Percentiles rank a stretch among this genome's conserved stretches.
Evolutionary conservation across 1,139 yeast species (phyloP).

Genomic region (Scheffersomyces cryptocercus): DNA sequence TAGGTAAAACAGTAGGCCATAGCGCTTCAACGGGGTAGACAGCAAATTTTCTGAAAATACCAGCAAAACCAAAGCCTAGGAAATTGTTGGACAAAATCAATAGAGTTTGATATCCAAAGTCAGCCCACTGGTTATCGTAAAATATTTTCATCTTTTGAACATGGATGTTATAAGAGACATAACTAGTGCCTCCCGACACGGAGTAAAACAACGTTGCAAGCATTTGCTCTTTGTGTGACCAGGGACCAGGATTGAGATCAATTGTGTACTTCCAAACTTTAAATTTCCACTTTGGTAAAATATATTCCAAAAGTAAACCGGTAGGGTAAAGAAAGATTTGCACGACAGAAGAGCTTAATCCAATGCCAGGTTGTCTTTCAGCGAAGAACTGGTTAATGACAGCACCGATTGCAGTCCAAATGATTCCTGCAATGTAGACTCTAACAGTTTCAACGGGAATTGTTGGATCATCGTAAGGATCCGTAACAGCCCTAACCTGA

Average conservation of each 20-base stretch:
- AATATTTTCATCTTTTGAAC: slow-evolving; percentile 13
- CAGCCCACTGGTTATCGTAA: slow-evolving; percentile 17
- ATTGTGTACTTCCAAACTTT: slow-evolving; percentile 15
- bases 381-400: slow-evolving; percentile 60
- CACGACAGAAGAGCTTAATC: slow-evolving; percentile 32
- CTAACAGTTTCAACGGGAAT: slow-evolving; percentile 57
- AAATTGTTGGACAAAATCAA: slow-evolving; percentile 17
- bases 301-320: slow-evolving; percentile 15
- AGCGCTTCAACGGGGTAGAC: slow-evolving; percentile 15
- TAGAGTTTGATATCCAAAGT: slow-evolving; percentile 16
- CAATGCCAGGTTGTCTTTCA: slow-evolving; percentile 54
- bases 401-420: slow-evolving; percentile 59
- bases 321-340: slow-evolving; percentile 30
- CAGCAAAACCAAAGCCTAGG: slow-evolving; percentile 24
- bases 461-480: slow-evolving; percentile 51
- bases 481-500: slow-evolving; percentile 61
- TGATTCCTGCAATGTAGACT: slow-evolving; percentile 53
- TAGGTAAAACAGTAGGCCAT: slow-evolving; percentile 20
- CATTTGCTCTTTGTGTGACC: slow-evolving; percentile 25
- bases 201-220: slow-evolving; percentile 19
- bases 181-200: slow-evolving; percentile 12
- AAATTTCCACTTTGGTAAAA: slow-evolving; percentile 24
- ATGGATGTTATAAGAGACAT: slow-evolving; percentile 17
- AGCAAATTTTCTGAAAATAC: slow-evolving; percentile 19
- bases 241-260: slow-evolving; percentile 25